Evolutionary conservation across 1,139 yeast genomes (phyloP).

Genomic region (Geotrichum restrictum): DNA sequence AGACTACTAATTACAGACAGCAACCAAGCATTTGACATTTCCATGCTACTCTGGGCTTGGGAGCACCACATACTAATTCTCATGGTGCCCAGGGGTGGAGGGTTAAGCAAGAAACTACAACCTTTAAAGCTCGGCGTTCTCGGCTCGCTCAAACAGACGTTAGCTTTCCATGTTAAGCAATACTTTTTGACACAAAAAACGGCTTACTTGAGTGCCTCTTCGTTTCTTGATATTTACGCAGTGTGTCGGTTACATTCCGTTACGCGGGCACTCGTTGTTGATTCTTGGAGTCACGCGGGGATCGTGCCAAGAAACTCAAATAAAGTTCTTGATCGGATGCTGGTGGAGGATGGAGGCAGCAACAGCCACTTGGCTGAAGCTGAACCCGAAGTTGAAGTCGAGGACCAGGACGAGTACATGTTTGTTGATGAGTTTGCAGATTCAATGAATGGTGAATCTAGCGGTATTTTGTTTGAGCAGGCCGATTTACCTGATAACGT

Average conservation of each 20-base stretch:
- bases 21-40: background rate
- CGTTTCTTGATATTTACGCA: background rate
- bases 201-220: background rate
- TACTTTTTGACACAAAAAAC: background rate
- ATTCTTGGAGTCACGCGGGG: conserved; percentile 1
- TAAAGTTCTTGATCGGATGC: conserved; percentile 1
- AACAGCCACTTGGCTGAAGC: too few relatives aligned
- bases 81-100: background rate
- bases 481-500: background rate
- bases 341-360: background rate
- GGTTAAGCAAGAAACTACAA: background rate
- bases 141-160: background rate
- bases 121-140: background rate
- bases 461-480: background rate
- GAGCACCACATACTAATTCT: conserved; percentile 6
- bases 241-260: background rate
- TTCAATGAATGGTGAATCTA: background rate
- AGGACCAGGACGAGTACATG: background rate
- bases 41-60: conserved; percentile 11
- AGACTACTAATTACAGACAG: conserved; percentile 7
- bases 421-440: conserved; percentile 2
- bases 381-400: background rate
- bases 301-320: conserved; percentile 4
- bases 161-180: background rate
- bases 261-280: background rate